Conservation (phyloP, 306 rosid genomes). For the Vigna reflexopilosa region DNA sequence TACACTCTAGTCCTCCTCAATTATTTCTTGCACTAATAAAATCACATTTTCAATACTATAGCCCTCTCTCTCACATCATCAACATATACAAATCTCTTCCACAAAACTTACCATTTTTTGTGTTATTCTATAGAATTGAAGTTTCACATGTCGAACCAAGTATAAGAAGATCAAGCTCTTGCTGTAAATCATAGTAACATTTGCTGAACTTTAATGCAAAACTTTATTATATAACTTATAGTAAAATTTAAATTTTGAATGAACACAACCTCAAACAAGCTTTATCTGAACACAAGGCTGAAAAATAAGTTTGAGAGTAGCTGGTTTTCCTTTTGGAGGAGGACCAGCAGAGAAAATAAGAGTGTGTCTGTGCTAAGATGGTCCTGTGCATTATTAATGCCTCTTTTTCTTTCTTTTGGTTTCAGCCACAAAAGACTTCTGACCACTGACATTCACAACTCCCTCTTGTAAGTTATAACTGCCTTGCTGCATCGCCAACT, state of each 20-base stretch:
- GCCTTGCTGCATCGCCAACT: constrained; percentile 33
- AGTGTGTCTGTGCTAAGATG: constrained; percentile 40
- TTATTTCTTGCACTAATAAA: background rate
- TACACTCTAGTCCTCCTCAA: background rate
- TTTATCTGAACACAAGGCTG: background rate
- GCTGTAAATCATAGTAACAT: no score
- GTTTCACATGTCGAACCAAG: no score
- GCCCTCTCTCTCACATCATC: no score
- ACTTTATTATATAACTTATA: no score
- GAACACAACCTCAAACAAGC: background rate
- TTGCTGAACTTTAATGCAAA: no score
- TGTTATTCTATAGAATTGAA: no score
- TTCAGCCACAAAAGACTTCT: constrained; percentile 53
- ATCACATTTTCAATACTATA: no score
- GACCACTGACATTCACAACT: constrained; percentile 44
- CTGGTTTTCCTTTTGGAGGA: constrained; percentile 17
- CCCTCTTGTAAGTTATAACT: constrained; percentile 40
- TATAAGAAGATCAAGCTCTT: no score
- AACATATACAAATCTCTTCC: no score
- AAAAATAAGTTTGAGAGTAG: constrained; percentile 33
- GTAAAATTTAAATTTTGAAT: no score
- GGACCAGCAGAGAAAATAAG: constrained; percentile 44
- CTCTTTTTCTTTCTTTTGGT: constrained; percentile 37
- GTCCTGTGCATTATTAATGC: constrained; percentile 52
- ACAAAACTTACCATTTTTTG: no score